Evolutionary conservation across 805 yeast genomes (phyloP).

Genomic region (Candida incommunis): DNA sequence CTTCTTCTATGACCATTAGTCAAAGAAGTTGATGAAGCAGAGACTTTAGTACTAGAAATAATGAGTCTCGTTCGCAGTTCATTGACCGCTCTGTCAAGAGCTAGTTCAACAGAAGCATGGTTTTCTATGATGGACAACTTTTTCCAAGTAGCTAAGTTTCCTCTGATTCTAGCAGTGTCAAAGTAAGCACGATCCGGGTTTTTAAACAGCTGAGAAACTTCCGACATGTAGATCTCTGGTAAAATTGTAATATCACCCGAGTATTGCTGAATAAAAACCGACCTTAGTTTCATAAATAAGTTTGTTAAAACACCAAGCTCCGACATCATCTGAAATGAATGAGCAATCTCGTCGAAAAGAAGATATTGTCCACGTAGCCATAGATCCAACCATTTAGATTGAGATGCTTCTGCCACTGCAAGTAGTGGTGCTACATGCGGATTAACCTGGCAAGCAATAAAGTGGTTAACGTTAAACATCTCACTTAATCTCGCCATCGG

Average conservation of each 20-base stretch:
- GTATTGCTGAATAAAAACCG: slow-evolving; percentile 73
- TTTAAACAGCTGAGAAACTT: slow-evolving; percentile 47
- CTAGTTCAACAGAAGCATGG: slow-evolving; percentile 82
- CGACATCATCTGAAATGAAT: slow-evolving; percentile 54
- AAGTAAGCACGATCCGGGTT: slow-evolving; percentile 77
- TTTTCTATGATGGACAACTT: slow-evolving; percentile 72
- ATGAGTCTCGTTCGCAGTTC: slow-evolving; percentile 31
- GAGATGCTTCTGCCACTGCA: slow-evolving; percentile 24
- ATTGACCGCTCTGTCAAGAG: slow-evolving; percentile 69
- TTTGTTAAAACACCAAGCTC: slow-evolving; percentile 71
- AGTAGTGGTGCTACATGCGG: slow-evolving; percentile 90
- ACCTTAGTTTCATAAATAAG: slow-evolving; percentile 54
- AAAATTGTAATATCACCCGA: slow-evolving; percentile 89
- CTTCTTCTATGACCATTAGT: not conserved
- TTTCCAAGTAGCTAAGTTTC: slow-evolving; percentile 92
- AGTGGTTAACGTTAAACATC: slow-evolving; percentile 95
- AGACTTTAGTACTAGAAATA: not conserved
- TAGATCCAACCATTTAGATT: slow-evolving; percentile 28
- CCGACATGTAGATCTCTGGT: slow-evolving; percentile 51
- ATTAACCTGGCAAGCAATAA: slow-evolving; percentile 94
- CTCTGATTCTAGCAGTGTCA: slow-evolving; percentile 55
- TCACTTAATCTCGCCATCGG: slow-evolving; percentile 85
- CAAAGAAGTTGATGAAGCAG: not conserved
- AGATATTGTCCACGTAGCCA: slow-evolving; percentile 33
- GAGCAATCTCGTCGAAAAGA: slow-evolving; percentile 57